Conservation (phyloP, 352 stramenopile species). For the Phytophthora palmivora region DNA sequence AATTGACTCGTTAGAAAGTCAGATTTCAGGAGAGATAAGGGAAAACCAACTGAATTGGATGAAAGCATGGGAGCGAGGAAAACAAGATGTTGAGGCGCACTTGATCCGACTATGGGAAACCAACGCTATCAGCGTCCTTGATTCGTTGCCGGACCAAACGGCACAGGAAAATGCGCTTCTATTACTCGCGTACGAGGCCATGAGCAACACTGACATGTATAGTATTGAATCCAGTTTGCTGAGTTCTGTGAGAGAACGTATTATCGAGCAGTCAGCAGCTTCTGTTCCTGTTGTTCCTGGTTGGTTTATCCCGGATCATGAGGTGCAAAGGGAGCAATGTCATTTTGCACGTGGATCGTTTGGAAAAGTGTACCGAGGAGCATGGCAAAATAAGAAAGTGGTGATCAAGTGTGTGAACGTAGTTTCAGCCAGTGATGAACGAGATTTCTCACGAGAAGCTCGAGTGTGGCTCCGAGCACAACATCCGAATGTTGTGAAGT, state of each 20-base stretch:
- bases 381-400: slow-evolving; percentile 25
- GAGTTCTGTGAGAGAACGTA: not conserved
- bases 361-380: slow-evolving; percentile 21
- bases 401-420: slow-evolving; percentile 29
- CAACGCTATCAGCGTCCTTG: not conserved
- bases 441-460: slow-evolving; percentile 33
- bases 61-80: not conserved
- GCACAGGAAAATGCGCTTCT: slow-evolving; percentile 7
- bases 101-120: slow-evolving; percentile 3
- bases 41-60: not conserved
- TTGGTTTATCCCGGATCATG: slow-evolving; percentile 22
- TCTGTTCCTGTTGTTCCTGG: slow-evolving; percentile 7
- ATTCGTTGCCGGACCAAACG: not conserved
- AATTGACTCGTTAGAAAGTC: not conserved
- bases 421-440: slow-evolving; percentile 11
- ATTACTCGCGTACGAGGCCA: not conserved
- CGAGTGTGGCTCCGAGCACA: slow-evolving; percentile 15
- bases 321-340: slow-evolving; percentile 16
- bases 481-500: slow-evolving; percentile 16
- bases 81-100: not conserved
- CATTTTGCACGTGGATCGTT: slow-evolving; percentile 20
- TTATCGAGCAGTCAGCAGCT: not conserved
- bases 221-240: slow-evolving; percentile 1
- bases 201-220: not conserved
- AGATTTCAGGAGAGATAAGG: not conserved